Percentiles rank a stretch among this genome's conserved stretches.
phyloP scores from a whole-genome alignment of 2,329 filamentous ascomycete genomes.

The Periconia sp. region DNA sequence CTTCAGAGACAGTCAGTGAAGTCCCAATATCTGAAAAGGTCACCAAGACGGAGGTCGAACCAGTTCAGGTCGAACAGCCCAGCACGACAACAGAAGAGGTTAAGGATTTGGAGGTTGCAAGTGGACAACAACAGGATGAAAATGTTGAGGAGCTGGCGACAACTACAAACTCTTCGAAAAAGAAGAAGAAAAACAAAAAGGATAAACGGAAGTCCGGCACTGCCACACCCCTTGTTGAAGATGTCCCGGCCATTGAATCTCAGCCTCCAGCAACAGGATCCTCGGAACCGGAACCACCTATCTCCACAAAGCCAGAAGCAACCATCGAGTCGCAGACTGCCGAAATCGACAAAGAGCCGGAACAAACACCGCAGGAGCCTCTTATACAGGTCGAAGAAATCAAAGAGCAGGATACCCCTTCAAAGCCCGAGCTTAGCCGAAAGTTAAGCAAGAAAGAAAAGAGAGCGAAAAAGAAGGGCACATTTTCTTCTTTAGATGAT shows the following conservation, averaged over 20 bases:
- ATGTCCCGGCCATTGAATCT: conserved; percentile 3
- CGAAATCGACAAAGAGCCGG: conserved; percentile 5
- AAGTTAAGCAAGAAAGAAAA: conserved; percentile 41
- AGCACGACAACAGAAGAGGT: neutral
- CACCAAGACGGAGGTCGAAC: neutral
- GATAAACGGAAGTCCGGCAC: conserved; percentile 18
- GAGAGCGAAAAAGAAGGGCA: conserved; percentile 28
- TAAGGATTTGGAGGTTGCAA: conserved; percentile 1
- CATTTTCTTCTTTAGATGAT: conserved; percentile 4
- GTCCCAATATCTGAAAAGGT: neutral
- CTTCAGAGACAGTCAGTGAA: neutral
- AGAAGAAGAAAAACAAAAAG: conserved; percentile 29
- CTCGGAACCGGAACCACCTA: conserved; percentile 4
- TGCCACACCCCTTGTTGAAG: conserved; percentile 10
- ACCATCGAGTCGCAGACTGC: conserved; percentile 1
- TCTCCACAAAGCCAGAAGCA: neutral
- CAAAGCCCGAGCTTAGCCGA: conserved; percentile 21
- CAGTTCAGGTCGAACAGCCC: neutral
- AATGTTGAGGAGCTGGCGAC: conserved; percentile 6
- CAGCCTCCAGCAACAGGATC: conserved; percentile 10
- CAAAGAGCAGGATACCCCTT: conserved; percentile 1
- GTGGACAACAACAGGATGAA: neutral
- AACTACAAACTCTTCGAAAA: conserved; percentile 6
- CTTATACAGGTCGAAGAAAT: neutral
- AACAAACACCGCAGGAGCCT: conserved; percentile 1